phyloP scores from a whole-genome alignment of 495 filamentous ascomycete species.

The Penicillium samsonianum region DNA sequence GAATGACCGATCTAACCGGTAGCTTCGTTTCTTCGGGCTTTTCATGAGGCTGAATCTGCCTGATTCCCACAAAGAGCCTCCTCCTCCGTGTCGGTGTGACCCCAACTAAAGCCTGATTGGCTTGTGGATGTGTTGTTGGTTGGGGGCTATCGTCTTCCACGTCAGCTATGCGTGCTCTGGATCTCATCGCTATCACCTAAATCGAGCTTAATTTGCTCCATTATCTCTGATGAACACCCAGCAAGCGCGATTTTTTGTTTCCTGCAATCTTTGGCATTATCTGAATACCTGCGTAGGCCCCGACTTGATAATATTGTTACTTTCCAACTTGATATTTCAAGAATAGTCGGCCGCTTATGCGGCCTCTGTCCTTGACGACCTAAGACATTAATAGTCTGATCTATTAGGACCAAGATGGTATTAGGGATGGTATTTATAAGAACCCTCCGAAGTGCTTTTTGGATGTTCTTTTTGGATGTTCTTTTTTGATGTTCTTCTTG shows the following conservation, averaged over 20 bases:
- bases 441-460: too few relatives aligned
- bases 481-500: too few relatives aligned
- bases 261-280: background rate
- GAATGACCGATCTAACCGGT: background rate
- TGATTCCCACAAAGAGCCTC: background rate
- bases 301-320: background rate
- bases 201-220: conserved; percentile 7
- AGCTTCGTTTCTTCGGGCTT: background rate
- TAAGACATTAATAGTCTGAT: too few relatives aligned
- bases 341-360: too few relatives aligned
- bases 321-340: too few relatives aligned
- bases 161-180: background rate
- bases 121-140: background rate
- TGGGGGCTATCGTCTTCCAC: background rate
- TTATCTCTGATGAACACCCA: background rate
- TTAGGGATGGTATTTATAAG: too few relatives aligned
- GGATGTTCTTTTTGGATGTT: too few relatives aligned
- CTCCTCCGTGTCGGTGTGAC: background rate
- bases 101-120: background rate
- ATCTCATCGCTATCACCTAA: background rate
- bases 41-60: background rate
- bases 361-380: too few relatives aligned
- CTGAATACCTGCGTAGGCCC: background rate
- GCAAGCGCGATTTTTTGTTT: conserved; percentile 1
- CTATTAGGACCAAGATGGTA: too few relatives aligned